Evolutionary conservation across 768 basidiomycete genomes (phyloP), one percentile per base, ranked within the genome.

Genomic region (Suillus ampliporus): DNA sequence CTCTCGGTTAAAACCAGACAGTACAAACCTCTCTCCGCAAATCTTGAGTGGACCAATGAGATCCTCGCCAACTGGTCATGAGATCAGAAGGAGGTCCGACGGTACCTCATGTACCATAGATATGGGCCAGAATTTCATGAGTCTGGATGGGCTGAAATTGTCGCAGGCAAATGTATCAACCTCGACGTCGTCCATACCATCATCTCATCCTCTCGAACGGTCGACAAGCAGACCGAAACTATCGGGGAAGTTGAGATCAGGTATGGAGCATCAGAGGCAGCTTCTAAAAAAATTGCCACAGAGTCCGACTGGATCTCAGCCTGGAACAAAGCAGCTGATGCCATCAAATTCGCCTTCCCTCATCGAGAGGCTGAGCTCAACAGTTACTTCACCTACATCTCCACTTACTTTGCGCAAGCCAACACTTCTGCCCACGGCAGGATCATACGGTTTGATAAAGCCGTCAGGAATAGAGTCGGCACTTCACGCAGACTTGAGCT

Each of bases 401-500:
- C 35, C 37, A 51, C 52, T 0, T 37, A 71, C 11, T 78, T 79
- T 65, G 28, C 54, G 26, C 50, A 69, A 9, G 53, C 66, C 14
- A 9, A 21, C 0, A 11, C 31, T 1, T 38, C 57, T 2, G 46
- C 46, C 14, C 72, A 72, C 43, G 5, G 9, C 0, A 41, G 62
- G 6, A 63, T 79, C 65, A 64, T 80, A 60, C 46, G 64, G 10
- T 74, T 64, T 61, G 77, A 82, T 61, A 61, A 63, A n/a, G 74
- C 72, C 1, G 58, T 77, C 21, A 59, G 80, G 10, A 68, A 67
- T 4, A 15, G 54, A 13, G 70, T 76, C 41, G 66, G 60, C 23
- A 61, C 66, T 0, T 63, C 67, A 19, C 64, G 62, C 21, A 9
- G 35, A 0, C 17, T 64, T 2, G 52, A 62, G 11, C 74, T 77